Evolutionary conservation across 1,139 yeast genomes (phyloP).

Genomic region (Pichia sp.): DNA sequence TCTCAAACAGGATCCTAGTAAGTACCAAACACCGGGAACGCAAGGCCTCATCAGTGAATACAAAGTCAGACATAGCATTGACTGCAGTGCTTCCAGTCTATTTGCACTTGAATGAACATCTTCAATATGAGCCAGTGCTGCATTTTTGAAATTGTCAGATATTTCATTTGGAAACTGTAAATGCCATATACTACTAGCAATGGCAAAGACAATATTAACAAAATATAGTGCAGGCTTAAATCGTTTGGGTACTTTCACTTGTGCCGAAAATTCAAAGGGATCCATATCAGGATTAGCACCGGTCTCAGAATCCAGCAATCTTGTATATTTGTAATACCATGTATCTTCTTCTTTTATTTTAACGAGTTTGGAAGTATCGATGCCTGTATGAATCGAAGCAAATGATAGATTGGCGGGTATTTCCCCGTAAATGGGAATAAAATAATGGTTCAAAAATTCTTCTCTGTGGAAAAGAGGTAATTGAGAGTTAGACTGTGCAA

Average conservation of each 20-base stretch:
- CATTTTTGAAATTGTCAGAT: conserved; percentile 63
- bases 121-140: conserved; percentile 59
- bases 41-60: conserved; percentile 73
- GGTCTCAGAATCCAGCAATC: conserved; percentile 26
- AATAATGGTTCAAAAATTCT: conserved; percentile 54
- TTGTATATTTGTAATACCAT: conserved; percentile 35
- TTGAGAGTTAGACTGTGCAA: conserved; percentile 76
- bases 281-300: conserved; percentile 23
- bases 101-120: conserved; percentile 51
- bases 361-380: conserved; percentile 29
- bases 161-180: conserved; percentile 59
- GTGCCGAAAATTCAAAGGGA: conserved; percentile 28
- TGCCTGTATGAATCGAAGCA: conserved; percentile 52
- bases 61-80: conserved; percentile 55
- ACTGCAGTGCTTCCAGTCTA: conserved; percentile 65
- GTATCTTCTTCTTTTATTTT: conserved; percentile 29
- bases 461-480: conserved; percentile 78
- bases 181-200: conserved; percentile 70
- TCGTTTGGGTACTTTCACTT: conserved; percentile 38
- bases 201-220: conserved; percentile 68
- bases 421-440: conserved; percentile 71
- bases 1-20: conserved; percentile 72
- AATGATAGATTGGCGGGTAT: conserved; percentile 47
- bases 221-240: conserved; percentile 47
- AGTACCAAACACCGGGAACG: conserved; percentile 90